These are phyloP conservation scores for Eutrema salsugineum DNA, from an alignment of 441 rosid genomes.

Conservation along the genomic window DNA sequence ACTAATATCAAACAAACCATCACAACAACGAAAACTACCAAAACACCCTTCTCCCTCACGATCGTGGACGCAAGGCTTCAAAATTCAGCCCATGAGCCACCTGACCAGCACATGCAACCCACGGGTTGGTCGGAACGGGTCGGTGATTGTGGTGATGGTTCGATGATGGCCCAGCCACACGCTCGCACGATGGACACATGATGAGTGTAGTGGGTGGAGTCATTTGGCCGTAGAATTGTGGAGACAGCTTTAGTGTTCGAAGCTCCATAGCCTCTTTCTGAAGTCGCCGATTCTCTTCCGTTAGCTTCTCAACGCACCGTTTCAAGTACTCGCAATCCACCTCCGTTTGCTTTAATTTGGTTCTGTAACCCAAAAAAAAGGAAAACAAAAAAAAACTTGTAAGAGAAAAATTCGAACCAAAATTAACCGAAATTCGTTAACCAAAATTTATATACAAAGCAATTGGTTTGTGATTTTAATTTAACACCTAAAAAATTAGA, in stretches of 20 bases:
- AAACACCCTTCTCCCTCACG: not conserved
- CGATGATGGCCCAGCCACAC: constrained; percentile 58
- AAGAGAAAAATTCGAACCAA: not conserved
- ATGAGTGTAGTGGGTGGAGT: constrained; percentile 95
- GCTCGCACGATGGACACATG: constrained; percentile 99
- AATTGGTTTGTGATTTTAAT: too few species aligned
- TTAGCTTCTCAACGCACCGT: constrained; percentile 83
- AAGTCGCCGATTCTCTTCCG: constrained; percentile 84
- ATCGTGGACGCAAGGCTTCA: constrained; percentile 31
- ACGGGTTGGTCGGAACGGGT: constrained; percentile 11
- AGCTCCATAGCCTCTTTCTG: constrained; percentile 90
- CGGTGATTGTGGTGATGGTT: constrained; percentile 20
- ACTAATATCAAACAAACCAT: not conserved
- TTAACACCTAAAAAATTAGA: too few species aligned
- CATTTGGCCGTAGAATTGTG: constrained; percentile 92
- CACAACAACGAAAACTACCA: not conserved
- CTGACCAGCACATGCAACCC: constrained; percentile 36
- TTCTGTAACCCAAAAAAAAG: constrained; percentile 42
- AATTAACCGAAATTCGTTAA: too few species aligned
- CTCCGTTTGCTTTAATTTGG: constrained; percentile 96
- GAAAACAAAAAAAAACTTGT: not conserved
- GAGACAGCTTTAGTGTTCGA: constrained; percentile 87
- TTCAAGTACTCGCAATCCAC: constrained; percentile 91
- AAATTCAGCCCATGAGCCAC: constrained; percentile 33
- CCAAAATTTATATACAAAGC: too few species aligned